Conservation (phyloP, 495 filamentous ascomycete genomes). For the Penicillium fimorum region DNA sequence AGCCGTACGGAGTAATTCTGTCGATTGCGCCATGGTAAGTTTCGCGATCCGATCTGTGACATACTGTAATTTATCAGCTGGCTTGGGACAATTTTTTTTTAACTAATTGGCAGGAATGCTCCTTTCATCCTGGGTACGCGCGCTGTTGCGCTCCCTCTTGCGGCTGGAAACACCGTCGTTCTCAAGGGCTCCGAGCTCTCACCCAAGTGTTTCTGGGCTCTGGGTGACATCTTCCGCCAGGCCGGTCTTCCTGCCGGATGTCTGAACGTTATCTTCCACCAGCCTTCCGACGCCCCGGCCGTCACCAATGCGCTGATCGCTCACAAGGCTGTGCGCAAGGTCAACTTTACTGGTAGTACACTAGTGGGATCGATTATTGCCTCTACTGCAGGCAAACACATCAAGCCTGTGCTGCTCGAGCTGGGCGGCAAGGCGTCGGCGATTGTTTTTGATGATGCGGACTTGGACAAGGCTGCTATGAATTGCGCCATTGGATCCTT, state of each 20-base stretch:
- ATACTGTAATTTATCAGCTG: conserved; percentile 5
- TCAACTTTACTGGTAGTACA: conserved; percentile 63
- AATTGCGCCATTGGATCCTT: conserved; percentile 53
- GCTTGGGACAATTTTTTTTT: neutral
- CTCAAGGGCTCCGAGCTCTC: conserved; percentile 77
- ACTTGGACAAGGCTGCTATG: conserved; percentile 54
- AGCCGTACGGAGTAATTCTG: conserved; percentile 78
- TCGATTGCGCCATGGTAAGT: conserved; percentile 80
- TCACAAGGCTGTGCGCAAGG: conserved; percentile 56
- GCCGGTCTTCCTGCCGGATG: conserved; percentile 67
- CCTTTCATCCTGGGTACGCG: conserved; percentile 65
- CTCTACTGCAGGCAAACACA: conserved; percentile 49
- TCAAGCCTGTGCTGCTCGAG: conserved; percentile 63
- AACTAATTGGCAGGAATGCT: conserved; percentile 50
- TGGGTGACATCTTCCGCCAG: conserved; percentile 67
- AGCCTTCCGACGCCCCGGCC: conserved; percentile 49
- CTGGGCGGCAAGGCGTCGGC: conserved; percentile 61
- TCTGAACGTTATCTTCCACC: conserved; percentile 56
- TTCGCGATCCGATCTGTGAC: conserved; percentile 2
- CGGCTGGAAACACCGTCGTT: conserved; percentile 74
- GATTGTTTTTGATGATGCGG: conserved; percentile 58
- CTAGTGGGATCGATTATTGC: conserved; percentile 56
- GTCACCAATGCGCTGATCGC: conserved; percentile 58
- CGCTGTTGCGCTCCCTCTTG: conserved; percentile 71
- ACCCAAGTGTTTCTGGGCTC: conserved; percentile 70